phyloP scores from a whole-genome alignment of 2,329 filamentous ascomycete genomes.

The Venturia pyrina region DNA sequence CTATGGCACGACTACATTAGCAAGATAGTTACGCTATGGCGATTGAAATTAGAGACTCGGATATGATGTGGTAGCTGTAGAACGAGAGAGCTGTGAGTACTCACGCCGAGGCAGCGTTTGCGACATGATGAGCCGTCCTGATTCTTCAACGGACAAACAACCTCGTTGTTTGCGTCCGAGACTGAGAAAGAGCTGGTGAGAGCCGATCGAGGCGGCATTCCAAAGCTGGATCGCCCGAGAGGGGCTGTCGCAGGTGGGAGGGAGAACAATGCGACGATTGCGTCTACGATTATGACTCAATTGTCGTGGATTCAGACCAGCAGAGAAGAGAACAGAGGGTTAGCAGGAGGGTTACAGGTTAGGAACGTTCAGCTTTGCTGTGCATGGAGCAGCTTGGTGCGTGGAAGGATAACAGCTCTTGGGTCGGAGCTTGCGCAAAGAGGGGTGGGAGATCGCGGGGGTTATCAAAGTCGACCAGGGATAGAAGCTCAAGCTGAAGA shows the following conservation, averaged over 20 bases:
- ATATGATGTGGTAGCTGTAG: background rate
- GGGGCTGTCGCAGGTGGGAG: background rate
- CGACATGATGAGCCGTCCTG: conserved; percentile 95
- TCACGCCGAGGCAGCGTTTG: conserved; percentile 95
- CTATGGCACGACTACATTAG: conserved; percentile 35
- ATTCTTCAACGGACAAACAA: conserved; percentile 90
- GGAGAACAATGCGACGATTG: background rate
- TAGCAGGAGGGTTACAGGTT: background rate
- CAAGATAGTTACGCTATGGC: background rate
- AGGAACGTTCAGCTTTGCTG: background rate
- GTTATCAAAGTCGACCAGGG: background rate
- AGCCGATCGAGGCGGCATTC: conserved; percentile 82
- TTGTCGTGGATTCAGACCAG: background rate
- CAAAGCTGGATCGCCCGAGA: conserved; percentile 50
- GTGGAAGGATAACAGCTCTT: background rate
- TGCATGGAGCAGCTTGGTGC: background rate
- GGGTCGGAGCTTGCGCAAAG: background rate
- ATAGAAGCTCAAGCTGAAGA: conserved; percentile 1
- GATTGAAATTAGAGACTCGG: background rate
- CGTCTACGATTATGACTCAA: background rate
- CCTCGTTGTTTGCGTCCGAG: conserved; percentile 86
- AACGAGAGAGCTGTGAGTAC: conserved; percentile 35
- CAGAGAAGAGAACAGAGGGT: background rate
- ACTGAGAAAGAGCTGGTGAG: conserved; percentile 87
- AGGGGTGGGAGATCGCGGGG: background rate